A percentile compares a stretch with the other conserved stretches of the same genome.
These are phyloP conservation scores for Rheum nobile DNA, from an alignment of 148 eudicot species.

Conservation along the genomic window DNA sequence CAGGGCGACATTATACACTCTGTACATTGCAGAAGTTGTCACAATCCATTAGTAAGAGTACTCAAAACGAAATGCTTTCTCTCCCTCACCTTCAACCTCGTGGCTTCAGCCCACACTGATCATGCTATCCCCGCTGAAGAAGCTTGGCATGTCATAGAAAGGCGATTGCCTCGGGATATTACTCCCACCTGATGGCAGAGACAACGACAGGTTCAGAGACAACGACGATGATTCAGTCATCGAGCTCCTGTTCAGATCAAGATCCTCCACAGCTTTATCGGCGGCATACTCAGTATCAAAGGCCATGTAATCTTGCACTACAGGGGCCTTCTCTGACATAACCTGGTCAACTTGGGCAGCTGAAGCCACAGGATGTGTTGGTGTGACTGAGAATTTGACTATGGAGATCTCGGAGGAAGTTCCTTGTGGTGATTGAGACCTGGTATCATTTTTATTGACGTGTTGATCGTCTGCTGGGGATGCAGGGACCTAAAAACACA, in stretches of 20 bases:
- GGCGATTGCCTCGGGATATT: constrained; percentile 3
- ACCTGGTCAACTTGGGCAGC: constrained; percentile 7
- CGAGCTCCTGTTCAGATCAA: constrained; percentile 16
- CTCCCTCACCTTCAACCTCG: background rate
- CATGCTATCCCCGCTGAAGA: constrained; percentile 32
- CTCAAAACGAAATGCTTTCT: background rate
- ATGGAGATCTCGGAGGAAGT: background rate
- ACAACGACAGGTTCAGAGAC: constrained; percentile 39
- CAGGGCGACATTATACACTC: constrained; percentile 5
- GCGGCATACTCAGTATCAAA: background rate
- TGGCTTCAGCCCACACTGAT: constrained; percentile 34
- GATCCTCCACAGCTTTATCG: constrained; percentile 11
- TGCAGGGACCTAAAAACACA: constrained; percentile 2
- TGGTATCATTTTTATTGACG: background rate
- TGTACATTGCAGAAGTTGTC: constrained; percentile 8
- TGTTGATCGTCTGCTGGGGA: background rate
- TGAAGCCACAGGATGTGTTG: background rate
- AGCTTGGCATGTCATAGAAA: constrained; percentile 21
- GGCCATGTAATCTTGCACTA: constrained; percentile 6
- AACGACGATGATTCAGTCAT: constrained; percentile 17
- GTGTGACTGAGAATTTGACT: background rate
- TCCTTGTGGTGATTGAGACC: constrained; percentile 3
- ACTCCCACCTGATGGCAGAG: constrained; percentile 18
- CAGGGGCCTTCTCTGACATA: background rate
- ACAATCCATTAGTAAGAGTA: background rate